Evolutionary conservation across 2,329 filamentous ascomycete genomes (phyloP).

Genomic region (Alternaria panax): DNA sequence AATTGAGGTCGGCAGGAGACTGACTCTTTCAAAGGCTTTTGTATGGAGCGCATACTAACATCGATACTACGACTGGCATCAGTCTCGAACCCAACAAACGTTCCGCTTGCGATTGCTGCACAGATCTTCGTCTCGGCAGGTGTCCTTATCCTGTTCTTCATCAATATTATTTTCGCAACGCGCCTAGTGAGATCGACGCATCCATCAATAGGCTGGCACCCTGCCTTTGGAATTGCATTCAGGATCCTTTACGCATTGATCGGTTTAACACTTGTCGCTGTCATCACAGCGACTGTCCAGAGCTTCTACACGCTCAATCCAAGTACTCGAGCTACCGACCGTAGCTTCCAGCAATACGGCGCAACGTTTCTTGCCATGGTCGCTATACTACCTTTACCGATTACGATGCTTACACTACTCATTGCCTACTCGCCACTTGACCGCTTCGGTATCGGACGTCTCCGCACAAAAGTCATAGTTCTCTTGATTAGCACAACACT

Average conservation of each 20-base stretch:
- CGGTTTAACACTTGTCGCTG: conserved; percentile 66
- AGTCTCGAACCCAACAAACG: conserved; percentile 47
- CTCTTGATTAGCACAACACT: conserved; percentile 66
- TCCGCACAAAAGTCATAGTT: conserved; percentile 71
- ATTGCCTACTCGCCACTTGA: conserved; percentile 52
- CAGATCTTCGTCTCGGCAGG: conserved; percentile 76
- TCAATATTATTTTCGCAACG: conserved; percentile 80
- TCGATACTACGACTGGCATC: conserved; percentile 48
- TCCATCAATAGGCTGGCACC: conserved; percentile 74
- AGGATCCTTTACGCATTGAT: conserved; percentile 66
- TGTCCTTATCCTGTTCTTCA: conserved; percentile 75
- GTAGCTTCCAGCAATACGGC: conserved; percentile 70
- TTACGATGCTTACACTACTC: conserved; percentile 59
- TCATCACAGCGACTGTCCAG: conserved; percentile 71
- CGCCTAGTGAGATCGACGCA: conserved; percentile 77
- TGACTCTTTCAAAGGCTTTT: conserved; percentile 45
- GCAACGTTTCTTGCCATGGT: conserved; percentile 68
- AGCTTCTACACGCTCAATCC: conserved; percentile 70
- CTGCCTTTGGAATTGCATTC: conserved; percentile 60
- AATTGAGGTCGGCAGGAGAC: neutral
- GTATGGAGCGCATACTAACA: conserved; percentile 53
- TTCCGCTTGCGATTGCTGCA: conserved; percentile 63
- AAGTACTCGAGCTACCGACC: conserved; percentile 60
- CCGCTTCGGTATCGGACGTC: conserved; percentile 73
- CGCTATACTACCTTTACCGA: conserved; percentile 70